These are phyloP conservation scores for Gynandropsis gynandra DNA, from an alignment of 345 rosid species.

Conservation along the genomic window DNA sequence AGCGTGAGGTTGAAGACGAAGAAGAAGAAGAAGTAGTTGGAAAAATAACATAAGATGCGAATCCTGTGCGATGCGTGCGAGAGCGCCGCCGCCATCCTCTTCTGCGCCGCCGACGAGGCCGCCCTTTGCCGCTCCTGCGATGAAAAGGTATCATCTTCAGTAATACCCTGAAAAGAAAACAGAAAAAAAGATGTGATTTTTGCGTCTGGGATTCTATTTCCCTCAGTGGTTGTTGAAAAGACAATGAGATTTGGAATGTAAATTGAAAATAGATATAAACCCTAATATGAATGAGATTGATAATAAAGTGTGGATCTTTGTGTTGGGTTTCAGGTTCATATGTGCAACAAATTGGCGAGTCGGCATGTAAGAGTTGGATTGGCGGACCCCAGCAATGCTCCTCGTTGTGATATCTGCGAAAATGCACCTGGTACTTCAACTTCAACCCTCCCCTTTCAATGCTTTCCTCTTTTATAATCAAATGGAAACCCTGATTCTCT, in stretches of 20 bases:
- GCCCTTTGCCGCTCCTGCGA: slow-evolving; percentile 81
- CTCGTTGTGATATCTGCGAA: slow-evolving; percentile 79
- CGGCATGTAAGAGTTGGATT: slow-evolving; percentile 74
- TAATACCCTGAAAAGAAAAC: too few relatives aligned
- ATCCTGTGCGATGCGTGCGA: slow-evolving; percentile 87
- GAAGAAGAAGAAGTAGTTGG: background rate
- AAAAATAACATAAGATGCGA: slow-evolving; percentile 38
- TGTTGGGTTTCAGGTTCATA: slow-evolving; percentile 48
- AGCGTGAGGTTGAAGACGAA: background rate
- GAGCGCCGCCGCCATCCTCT: slow-evolving; percentile 70
- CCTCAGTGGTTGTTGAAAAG: too few relatives aligned
- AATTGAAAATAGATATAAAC: too few relatives aligned
- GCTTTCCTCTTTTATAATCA: background rate
- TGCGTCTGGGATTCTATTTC: too few relatives aligned
- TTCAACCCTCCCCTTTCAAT: slow-evolving; percentile 8
- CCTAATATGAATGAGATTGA: too few relatives aligned
- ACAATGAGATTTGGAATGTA: too few relatives aligned
- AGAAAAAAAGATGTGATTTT: too few relatives aligned
- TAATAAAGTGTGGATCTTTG: too few relatives aligned
- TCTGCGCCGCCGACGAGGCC: slow-evolving; percentile 90
- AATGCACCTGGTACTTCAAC: slow-evolving; percentile 62
- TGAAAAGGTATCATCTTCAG: slow-evolving; percentile 37
- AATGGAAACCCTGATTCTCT: background rate
- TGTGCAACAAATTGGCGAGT: slow-evolving; percentile 80
- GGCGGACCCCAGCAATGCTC: slow-evolving; percentile 57